Conservation (phyloP, 2,329 filamentous ascomycete genomes). For the Teratosphaeria gauchensis region DNA sequence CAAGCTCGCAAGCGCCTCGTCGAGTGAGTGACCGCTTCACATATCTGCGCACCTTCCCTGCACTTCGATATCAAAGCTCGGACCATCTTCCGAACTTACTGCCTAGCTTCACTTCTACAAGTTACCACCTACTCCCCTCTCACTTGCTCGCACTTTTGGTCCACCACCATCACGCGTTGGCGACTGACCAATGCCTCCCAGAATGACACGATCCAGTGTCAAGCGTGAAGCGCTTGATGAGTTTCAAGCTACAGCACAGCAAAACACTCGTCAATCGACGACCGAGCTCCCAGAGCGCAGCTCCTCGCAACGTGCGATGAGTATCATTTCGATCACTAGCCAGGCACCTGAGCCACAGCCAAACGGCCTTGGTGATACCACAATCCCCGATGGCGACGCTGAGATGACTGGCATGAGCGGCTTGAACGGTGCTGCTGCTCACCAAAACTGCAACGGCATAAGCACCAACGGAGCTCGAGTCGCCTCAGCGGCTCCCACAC, state of each 20-base stretch:
- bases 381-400: background rate
- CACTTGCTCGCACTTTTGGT: too few relatives aligned
- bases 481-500: too few relatives aligned
- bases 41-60: background rate
- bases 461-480: background rate
- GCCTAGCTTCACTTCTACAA: background rate
- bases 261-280: background rate
- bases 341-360: background rate
- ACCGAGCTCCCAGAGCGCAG: background rate
- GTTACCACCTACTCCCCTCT: too few relatives aligned
- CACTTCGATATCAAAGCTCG: background rate
- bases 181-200: background rate
- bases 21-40: background rate
- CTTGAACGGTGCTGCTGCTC: background rate
- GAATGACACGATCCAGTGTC: constrained; percentile 1
- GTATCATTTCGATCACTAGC: background rate
- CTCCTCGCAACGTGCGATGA: background rate
- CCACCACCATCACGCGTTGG: too few relatives aligned
- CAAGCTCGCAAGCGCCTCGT: constrained; percentile 2
- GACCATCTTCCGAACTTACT: background rate
- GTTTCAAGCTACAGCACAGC: too few relatives aligned
- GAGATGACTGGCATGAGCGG: constrained; percentile 1
- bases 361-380: background rate
- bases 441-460: background rate
- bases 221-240: background rate